phyloP scores from a whole-genome alignment of 1,139 yeast species.

The Scheffersomyces segobiensis region DNA sequence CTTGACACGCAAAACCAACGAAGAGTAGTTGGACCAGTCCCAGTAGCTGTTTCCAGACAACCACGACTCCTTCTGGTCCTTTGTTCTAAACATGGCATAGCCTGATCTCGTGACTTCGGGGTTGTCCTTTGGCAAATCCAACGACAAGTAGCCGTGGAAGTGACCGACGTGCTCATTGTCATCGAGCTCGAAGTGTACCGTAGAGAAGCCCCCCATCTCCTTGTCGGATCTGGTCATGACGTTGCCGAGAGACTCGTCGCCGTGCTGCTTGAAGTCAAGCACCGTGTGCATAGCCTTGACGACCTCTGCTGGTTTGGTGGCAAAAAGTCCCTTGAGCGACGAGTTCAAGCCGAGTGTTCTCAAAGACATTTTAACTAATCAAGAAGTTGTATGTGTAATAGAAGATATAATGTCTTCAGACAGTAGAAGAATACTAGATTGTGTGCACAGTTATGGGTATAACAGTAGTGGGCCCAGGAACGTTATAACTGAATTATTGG shows the following conservation, averaged over 20 bases:
- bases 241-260: conserved; percentile 41
- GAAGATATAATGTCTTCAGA: neutral
- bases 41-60: conserved; percentile 47
- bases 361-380: conserved; percentile 32
- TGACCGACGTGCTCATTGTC: conserved; percentile 45
- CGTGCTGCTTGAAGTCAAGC: conserved; percentile 54
- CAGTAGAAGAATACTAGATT: neutral
- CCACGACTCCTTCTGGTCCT: conserved; percentile 58
- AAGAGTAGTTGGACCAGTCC: conserved; percentile 64
- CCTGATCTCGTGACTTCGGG: conserved; percentile 75
- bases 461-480: neutral
- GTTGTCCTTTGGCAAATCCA: conserved; percentile 70
- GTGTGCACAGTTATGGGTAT: neutral
- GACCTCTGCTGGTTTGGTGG: conserved; percentile 27
- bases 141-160: conserved; percentile 71
- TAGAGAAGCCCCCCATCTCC: conserved; percentile 77
- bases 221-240: conserved; percentile 67
- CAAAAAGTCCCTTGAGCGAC: conserved; percentile 37
- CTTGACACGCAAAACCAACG: conserved; percentile 67
- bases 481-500: neutral
- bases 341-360: conserved; percentile 45
- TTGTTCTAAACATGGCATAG: conserved; percentile 85
- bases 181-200: conserved; percentile 53
- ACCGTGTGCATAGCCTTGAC: conserved; percentile 40
- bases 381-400: neutral